Conservation (phyloP, 202 grass and related monocot genomes). For the Carex sylvatica region DNA sequence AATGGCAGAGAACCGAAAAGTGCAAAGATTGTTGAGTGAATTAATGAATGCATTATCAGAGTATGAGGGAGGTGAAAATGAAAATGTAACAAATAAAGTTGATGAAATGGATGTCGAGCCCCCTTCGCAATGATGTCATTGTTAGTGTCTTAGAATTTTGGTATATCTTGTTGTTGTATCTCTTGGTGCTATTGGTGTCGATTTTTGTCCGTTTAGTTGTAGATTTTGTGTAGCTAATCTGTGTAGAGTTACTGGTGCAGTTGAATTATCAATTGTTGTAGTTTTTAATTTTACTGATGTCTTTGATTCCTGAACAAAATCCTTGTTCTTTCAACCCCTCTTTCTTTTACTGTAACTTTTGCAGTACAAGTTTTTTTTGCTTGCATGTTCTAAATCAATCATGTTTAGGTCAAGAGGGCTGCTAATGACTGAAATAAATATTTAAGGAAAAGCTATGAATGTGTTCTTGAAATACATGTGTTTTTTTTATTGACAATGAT, state of each 20-base stretch:
- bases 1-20: conserved; percentile 89
- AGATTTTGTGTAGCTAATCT: conserved; percentile 10
- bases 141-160: neutral
- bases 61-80: conserved; percentile 32
- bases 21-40: conserved; percentile 84
- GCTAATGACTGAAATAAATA: no score
- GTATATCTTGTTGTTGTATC: conserved; percentile 6
- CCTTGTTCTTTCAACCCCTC: neutral
- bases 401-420: neutral
- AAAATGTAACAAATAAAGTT: conserved; percentile 33
- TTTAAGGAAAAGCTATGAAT: neutral
- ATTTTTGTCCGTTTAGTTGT: neutral
- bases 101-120: conserved; percentile 52
- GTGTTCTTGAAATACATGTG: no score
- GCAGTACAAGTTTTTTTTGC: neutral
- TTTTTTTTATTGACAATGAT: no score
- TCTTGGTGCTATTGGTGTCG: neutral
- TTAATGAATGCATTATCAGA: conserved; percentile 93
- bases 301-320: conserved; percentile 5
- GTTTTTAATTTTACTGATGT: neutral
- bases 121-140: conserved; percentile 10
- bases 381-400: neutral
- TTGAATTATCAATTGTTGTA: neutral
- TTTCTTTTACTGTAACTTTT: neutral
- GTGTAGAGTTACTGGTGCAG: neutral